Percentiles rank a stretch among this genome's conserved stretches.
phyloP scores from a whole-genome alignment of 495 filamentous ascomycete species.

The Oidiodendron maius region DNA sequence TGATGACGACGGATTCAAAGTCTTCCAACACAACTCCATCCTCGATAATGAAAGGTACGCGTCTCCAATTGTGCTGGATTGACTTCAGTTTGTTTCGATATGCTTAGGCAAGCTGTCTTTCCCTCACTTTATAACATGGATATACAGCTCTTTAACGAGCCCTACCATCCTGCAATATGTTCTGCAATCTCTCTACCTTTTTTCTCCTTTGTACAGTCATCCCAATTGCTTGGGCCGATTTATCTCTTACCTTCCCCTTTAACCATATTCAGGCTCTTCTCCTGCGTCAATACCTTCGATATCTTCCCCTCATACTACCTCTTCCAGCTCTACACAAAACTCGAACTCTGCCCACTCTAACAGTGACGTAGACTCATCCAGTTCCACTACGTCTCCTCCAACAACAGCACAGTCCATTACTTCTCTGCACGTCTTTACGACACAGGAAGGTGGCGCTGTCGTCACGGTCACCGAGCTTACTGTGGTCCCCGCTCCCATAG shows the following conservation, averaged over 20 bases:
- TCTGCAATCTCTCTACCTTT: background rate
- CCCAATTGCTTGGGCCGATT: background rate
- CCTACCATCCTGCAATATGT: no score
- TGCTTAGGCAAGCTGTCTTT: no score
- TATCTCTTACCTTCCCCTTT: conserved; percentile 4
- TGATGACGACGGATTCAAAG: background rate
- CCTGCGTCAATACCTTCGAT: background rate
- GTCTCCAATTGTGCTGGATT: no score
- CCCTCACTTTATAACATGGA: no score
- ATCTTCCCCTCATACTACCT: background rate
- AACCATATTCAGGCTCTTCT: conserved; percentile 1
- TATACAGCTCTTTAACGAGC: no score
- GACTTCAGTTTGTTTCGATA: no score
- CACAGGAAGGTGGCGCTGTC: conserved; percentile 10
- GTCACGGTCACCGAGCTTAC: conserved; percentile 14
- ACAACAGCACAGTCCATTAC: background rate
- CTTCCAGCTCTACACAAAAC: background rate
- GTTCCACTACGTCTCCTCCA: background rate
- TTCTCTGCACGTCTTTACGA: conserved; percentile 11
- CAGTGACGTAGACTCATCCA: conserved; percentile 8
- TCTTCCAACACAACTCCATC: conserved; percentile 1
- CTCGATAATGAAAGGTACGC: conserved; percentile 3
- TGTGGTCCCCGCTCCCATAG: conserved; percentile 15
- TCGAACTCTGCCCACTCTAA: background rate
- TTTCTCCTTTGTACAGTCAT: background rate